These are phyloP conservation scores for Penicillium sp. DNA, from an alignment of 2,329 filamentous ascomycete genomes.

Conservation along the genomic window DNA sequence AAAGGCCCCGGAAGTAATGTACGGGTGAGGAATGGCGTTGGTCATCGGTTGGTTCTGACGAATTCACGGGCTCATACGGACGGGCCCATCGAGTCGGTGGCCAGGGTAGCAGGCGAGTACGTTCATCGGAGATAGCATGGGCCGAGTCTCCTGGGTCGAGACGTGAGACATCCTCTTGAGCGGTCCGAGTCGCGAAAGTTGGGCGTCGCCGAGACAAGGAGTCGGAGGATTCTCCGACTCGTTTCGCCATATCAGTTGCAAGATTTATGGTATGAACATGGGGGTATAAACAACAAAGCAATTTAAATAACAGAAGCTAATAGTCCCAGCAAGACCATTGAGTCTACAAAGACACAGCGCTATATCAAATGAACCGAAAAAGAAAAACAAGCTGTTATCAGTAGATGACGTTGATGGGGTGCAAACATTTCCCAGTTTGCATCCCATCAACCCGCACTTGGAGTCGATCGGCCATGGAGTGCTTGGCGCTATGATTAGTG, in stretches of 20 bases:
- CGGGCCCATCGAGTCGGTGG: slow-evolving; percentile 21
- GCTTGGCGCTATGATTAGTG: slow-evolving; percentile 7
- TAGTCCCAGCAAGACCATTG: slow-evolving; percentile 1
- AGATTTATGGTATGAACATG: slow-evolving; percentile 4
- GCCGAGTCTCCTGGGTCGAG: slow-evolving; percentile 35
- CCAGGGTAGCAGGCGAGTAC: slow-evolving; percentile 25
- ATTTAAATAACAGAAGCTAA: neutral
- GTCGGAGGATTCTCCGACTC: slow-evolving; percentile 21
- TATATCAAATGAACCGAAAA: neutral
- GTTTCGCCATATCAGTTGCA: slow-evolving; percentile 24
- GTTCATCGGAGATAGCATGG: slow-evolving; percentile 23
- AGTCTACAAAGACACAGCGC: neutral
- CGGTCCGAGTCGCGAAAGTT: slow-evolving; percentile 41
- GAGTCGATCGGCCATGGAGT: slow-evolving; percentile 14
- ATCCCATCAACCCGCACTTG: slow-evolving; percentile 21
- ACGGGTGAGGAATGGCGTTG: slow-evolving; percentile 22
- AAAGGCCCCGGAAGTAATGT: slow-evolving; percentile 27
- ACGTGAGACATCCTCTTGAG: slow-evolving; percentile 39
- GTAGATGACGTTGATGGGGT: slow-evolving; percentile 14
- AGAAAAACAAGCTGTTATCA: neutral
- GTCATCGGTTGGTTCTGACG: slow-evolving; percentile 16
- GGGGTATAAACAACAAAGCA: neutral
- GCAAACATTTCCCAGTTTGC: slow-evolving; percentile 35
- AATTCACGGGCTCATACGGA: slow-evolving; percentile 27
- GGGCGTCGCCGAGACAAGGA: slow-evolving; percentile 38